Evolutionary conservation across 2,329 filamentous ascomycete species (phyloP).

Genomic region (Rosellinia necatrix): DNA sequence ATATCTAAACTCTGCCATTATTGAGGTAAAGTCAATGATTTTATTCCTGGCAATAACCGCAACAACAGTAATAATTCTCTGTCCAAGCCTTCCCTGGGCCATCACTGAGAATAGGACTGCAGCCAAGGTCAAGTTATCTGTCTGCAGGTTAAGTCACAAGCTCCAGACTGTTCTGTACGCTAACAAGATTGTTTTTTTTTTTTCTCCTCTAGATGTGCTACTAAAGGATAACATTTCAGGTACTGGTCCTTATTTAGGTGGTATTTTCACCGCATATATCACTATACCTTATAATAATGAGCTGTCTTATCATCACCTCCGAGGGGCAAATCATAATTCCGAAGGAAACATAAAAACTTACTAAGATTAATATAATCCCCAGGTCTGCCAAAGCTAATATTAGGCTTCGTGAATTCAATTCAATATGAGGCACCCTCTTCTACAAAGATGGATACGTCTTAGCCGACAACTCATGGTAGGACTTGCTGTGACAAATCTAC

Average conservation of each 20-base stretch:
- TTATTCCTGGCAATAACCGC: constrained; percentile 35
- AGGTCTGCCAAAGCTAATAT: constrained; percentile 31
- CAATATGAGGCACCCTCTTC: constrained; percentile 3
- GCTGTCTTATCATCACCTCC: constrained; percentile 34
- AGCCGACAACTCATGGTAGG: constrained; percentile 1
- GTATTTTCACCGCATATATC: constrained; percentile 30
- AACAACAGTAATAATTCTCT: constrained; percentile 38
- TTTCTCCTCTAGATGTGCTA: constrained; percentile 23
- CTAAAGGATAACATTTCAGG: constrained; percentile 17
- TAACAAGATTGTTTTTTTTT: constrained; percentile 32
- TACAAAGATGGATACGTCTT: constrained; percentile 17
- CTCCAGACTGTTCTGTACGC: constrained; percentile 33
- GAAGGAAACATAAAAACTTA: constrained; percentile 36
- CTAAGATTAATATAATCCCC: constrained; percentile 28
- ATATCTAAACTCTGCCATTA: constrained; percentile 40
- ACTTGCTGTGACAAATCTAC: constrained; percentile 10
- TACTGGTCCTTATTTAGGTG: background rate
- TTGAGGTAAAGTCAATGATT: constrained; percentile 35
- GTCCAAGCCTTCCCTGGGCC: constrained; percentile 37
- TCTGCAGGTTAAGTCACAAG: constrained; percentile 30
- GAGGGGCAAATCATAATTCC: constrained; percentile 30
- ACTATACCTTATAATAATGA: constrained; percentile 36
- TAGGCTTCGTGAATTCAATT: constrained; percentile 4
- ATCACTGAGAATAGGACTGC: constrained; percentile 36
- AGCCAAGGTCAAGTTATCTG: constrained; percentile 39